Conservation (phyloP, 2,329 filamentous ascomycete genomes). For the Monosporascus cannonballus region DNA sequence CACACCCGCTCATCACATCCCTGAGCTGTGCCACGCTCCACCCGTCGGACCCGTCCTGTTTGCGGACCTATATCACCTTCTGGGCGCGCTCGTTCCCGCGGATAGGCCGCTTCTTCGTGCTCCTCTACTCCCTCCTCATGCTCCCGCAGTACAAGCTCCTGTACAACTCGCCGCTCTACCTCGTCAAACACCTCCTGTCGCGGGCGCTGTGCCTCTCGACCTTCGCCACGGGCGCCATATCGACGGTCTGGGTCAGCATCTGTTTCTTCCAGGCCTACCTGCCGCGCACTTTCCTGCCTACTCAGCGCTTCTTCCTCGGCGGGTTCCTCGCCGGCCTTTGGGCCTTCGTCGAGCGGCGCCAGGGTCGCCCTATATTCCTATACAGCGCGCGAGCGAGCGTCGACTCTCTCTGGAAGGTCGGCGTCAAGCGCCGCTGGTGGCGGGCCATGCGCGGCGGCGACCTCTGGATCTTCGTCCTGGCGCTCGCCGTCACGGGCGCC, state of each 20-base stretch:
- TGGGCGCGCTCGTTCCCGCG: constrained; percentile 78
- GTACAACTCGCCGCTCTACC: constrained; percentile 61
- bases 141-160: constrained; percentile 63
- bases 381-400: constrained; percentile 74
- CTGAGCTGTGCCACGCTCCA: constrained; percentile 89
- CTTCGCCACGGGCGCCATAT: constrained; percentile 77
- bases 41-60: constrained; percentile 80
- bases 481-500: constrained; percentile 70
- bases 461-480: constrained; percentile 73
- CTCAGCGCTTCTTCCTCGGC: constrained; percentile 83
- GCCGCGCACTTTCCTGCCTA: constrained; percentile 67
- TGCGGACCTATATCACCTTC: constrained; percentile 80
- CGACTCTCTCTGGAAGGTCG: constrained; percentile 85
- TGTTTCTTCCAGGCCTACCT: constrained; percentile 82
- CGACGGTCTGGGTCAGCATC: constrained; percentile 80
- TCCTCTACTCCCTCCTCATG: constrained; percentile 67
- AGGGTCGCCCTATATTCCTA: constrained; percentile 64
- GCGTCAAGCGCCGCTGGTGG: constrained; percentile 88
- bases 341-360: constrained; percentile 66
- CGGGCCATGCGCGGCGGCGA: constrained; percentile 76
- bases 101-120: constrained; percentile 69
- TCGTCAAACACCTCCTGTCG: constrained; percentile 60
- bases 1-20: constrained; percentile 78
- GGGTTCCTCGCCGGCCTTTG: constrained; percentile 82
- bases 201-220: constrained; percentile 68